Conservation (phyloP, 768 basidiomycete genomes). For the Lactifluus hygrophoroides region DNA sequence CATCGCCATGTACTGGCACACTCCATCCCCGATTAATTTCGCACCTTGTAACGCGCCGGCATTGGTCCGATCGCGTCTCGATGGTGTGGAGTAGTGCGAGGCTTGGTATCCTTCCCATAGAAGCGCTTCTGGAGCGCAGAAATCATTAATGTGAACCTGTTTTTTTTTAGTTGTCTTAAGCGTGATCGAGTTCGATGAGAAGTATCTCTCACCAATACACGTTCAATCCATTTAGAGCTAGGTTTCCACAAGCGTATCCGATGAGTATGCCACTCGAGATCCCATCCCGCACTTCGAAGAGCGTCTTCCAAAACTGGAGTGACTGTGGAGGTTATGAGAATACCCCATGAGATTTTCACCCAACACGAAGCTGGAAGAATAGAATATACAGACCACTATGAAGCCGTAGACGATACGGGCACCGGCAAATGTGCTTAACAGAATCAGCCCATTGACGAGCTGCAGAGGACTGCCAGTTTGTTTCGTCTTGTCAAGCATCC, state of each 20-base stretch:
- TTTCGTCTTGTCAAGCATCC: slow-evolving; percentile 72
- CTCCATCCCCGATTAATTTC: not conserved
- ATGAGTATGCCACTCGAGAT: slow-evolving; percentile 42
- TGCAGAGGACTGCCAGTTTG: slow-evolving; percentile 62
- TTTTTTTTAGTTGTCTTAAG: not conserved
- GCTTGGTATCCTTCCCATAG: slow-evolving; percentile 19
- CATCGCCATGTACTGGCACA: not conserved
- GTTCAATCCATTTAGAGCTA: slow-evolving; percentile 64
- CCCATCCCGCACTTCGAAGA: slow-evolving; percentile 45
- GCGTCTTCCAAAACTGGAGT: slow-evolving; percentile 52
- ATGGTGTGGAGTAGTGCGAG: not conserved
- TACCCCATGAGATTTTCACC: too few species aligned
- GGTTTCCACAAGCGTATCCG: slow-evolving; percentile 49
- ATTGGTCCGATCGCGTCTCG: not conserved
- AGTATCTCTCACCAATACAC: slow-evolving; percentile 52
- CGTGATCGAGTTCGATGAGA: not conserved
- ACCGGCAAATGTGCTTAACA: slow-evolving; percentile 60
- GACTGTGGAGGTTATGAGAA: slow-evolving; percentile 36
- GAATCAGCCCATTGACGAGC: slow-evolving; percentile 59
- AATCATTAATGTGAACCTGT: slow-evolving; percentile 73
- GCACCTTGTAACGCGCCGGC: not conserved
- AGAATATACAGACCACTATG: slow-evolving; percentile 28
- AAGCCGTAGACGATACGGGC: slow-evolving; percentile 68
- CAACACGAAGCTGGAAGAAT: not conserved
- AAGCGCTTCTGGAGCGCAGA: slow-evolving; percentile 56